Conservation (phyloP, 208 protist species). For the Crithidia fasciculata region DNA sequence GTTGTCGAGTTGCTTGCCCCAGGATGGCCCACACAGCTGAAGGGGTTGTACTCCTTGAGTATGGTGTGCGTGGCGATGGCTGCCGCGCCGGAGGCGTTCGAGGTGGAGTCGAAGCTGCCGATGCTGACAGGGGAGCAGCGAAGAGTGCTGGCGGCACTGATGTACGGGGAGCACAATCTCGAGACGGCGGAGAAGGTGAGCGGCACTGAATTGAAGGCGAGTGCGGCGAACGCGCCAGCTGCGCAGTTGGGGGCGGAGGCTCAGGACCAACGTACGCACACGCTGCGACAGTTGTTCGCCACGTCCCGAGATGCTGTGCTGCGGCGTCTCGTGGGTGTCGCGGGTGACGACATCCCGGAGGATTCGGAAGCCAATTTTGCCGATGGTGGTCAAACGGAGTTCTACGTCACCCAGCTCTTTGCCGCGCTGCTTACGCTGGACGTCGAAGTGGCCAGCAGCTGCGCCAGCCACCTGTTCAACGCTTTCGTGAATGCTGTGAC, state of each 20-base stretch:
- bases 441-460: constrained; percentile 32
- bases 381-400: constrained; percentile 17
- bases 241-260: background rate
- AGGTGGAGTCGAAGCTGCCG: background rate
- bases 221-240: background rate
- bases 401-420: constrained; percentile 43
- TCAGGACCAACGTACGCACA: background rate
- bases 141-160: constrained; percentile 12
- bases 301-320: constrained; percentile 41
- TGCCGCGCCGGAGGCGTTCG: constrained; percentile 15
- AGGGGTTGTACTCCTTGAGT: constrained; percentile 67
- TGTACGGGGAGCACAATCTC: constrained; percentile 4
- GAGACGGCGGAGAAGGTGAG: background rate
- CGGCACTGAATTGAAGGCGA: background rate
- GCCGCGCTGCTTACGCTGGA: constrained; percentile 35
- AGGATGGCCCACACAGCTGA: constrained; percentile 72
- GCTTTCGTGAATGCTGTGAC: constrained; percentile 47
- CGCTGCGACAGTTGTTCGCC: constrained; percentile 10
- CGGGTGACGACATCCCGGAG: background rate
- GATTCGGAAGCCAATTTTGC: background rate
- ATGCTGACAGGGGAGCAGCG: constrained; percentile 29
- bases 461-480: constrained; percentile 27
- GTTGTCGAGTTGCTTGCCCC: constrained; percentile 57
- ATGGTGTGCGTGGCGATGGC: constrained; percentile 38
- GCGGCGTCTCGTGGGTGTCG: constrained; percentile 9